phyloP scores from a whole-genome alignment of 2,329 filamentous ascomycete species.

The Cladosporium sp. region DNA sequence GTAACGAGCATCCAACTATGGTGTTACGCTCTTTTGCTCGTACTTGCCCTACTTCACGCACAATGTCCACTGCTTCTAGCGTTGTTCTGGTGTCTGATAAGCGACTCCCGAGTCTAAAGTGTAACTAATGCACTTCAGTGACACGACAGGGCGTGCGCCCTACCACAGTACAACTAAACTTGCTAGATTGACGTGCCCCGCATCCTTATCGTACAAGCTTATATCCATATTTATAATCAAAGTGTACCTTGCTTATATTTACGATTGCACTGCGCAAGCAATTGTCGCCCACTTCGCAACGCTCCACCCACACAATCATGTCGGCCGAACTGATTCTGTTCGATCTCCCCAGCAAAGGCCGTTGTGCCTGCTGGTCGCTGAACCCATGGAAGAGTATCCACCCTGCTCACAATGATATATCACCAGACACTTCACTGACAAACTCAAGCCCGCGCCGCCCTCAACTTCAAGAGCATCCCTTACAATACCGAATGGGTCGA shows the following conservation, averaged over 20 bases:
- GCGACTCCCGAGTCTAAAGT: too few species aligned
- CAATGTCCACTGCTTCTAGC: too few species aligned
- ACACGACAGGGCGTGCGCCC: too few species aligned
- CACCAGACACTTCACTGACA: constrained; percentile 8
- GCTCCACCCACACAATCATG: constrained; percentile 14
- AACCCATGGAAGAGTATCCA: constrained; percentile 67
- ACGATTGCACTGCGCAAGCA: not conserved
- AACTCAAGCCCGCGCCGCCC: constrained; percentile 53
- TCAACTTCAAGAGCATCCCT: constrained; percentile 65
- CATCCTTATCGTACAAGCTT: too few species aligned
- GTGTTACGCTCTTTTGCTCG: constrained; percentile 6
- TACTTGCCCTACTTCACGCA: too few species aligned
- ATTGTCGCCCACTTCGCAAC: not conserved
- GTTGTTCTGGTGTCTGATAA: too few species aligned
- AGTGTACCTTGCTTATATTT: not conserved
- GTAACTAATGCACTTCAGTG: too few species aligned
- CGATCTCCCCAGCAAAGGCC: constrained; percentile 57
- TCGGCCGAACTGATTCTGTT: constrained; percentile 50
- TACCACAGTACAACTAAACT: too few species aligned
- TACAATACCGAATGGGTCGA: constrained; percentile 68
- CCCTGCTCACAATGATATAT: constrained; percentile 12
- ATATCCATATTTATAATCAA: too few species aligned
- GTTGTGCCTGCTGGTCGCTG: constrained; percentile 55
- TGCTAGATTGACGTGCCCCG: too few species aligned
- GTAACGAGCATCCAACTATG: constrained; percentile 1